phyloP scores from a whole-genome alignment of 2,329 filamentous ascomycete genomes.

The Fusarium paranaense region DNA sequence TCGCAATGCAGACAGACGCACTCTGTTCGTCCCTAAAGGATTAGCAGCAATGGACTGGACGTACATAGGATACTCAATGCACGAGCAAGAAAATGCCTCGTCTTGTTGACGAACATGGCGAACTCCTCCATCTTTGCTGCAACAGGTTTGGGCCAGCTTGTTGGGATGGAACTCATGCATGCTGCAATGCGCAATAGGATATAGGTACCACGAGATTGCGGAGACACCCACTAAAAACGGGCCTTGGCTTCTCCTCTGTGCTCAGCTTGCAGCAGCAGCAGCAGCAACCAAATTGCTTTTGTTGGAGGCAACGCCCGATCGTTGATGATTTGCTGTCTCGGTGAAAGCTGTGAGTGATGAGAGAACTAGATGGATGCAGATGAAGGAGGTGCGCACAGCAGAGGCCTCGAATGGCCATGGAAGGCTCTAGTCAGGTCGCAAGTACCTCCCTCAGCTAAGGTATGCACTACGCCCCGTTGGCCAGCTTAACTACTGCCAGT shows the following conservation, averaged over 20 bases:
- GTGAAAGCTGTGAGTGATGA: not conserved
- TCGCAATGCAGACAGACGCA: constrained; percentile 13
- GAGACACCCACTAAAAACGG: not conserved
- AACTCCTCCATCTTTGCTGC: constrained; percentile 4
- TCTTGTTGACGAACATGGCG: not conserved
- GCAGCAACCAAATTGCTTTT: not conserved
- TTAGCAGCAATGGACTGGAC: not conserved
- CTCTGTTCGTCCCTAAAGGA: constrained; percentile 12
- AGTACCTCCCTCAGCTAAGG: not conserved
- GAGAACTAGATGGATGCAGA: not conserved
- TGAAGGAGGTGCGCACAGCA: not conserved
- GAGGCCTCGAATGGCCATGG: not conserved
- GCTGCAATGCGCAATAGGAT: constrained; percentile 3
- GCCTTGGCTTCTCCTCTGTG: constrained; percentile 4
- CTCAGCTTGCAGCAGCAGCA: not conserved
- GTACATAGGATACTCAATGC: not conserved
- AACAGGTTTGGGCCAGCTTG: constrained; percentile 2
- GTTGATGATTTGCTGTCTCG: not conserved
- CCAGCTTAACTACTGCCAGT: not conserved
- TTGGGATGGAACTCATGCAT: constrained; percentile 4
- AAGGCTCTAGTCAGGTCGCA: not conserved
- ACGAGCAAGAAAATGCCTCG: constrained; percentile 8
- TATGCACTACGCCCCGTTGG: not conserved
- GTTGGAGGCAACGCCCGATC: not conserved
- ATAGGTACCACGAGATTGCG: not conserved